A percentile compares a stretch with the other conserved stretches of the same genome.
phyloP scores from a whole-genome alignment of 805 yeast species.

The Ogataea nakhonphanomensis region DNA sequence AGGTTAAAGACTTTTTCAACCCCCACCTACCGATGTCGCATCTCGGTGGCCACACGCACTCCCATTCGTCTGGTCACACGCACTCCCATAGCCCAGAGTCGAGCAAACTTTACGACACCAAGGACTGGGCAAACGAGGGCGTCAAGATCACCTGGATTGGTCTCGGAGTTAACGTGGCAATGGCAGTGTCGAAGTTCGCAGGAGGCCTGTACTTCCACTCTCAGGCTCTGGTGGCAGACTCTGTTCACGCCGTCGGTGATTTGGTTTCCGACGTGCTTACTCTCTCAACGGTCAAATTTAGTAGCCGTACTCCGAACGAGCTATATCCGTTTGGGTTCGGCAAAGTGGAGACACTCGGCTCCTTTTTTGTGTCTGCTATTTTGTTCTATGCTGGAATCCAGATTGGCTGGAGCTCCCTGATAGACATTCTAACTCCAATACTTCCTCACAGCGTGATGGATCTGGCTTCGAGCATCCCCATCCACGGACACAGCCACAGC shows the following conservation, averaged over 20 bases:
- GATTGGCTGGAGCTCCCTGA: slow-evolving; percentile 82
- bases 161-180: slow-evolving; percentile 71
- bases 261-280: slow-evolving; percentile 87
- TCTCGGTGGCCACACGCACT: slow-evolving; percentile 24
- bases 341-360: slow-evolving; percentile 88
- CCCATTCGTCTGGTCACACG: slow-evolving; percentile 33
- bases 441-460: slow-evolving; percentile 63
- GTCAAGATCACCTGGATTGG: slow-evolving; percentile 94
- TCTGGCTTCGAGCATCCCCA: slow-evolving; percentile 44
- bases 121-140: slow-evolving; percentile 67
- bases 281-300: slow-evolving; percentile 78
- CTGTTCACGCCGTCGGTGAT: slow-evolving; percentile 90
- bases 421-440: slow-evolving; percentile 62
- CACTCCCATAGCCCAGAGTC: slow-evolving; percentile 41
- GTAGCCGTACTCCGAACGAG: slow-evolving; percentile 54
- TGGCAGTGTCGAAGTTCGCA: slow-evolving; percentile 81
- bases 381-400: slow-evolving; percentile 83
- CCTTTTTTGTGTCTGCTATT: slow-evolving; percentile 81
- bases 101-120: slow-evolving; percentile 42
- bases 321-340: slow-evolving; percentile 87
- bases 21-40: slow-evolving; percentile 35
- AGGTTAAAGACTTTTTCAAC: slow-evolving; percentile 33
- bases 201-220: slow-evolving; percentile 95
- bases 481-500: slow-evolving; percentile 53
- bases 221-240: slow-evolving; percentile 90